These are phyloP conservation scores for Solanum sejunctum DNA, from an alignment of 257 asterid species.

Conservation along the genomic window DNA sequence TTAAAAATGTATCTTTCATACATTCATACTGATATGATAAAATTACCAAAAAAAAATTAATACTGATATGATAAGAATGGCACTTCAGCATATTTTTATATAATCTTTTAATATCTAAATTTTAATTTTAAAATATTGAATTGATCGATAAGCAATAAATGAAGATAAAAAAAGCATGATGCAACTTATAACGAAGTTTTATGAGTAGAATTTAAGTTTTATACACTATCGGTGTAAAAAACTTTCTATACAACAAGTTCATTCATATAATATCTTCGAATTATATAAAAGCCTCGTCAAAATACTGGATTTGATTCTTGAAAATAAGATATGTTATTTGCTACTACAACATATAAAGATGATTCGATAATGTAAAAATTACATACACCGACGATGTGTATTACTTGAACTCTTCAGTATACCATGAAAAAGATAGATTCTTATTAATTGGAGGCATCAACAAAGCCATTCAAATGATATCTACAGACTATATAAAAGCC, in stretches of 20 bases:
- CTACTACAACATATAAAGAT: background rate
- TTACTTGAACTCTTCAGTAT: background rate
- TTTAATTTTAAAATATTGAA: background rate
- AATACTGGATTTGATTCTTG: background rate
- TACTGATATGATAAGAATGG: background rate
- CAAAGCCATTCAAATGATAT: background rate
- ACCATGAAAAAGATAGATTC: background rate
- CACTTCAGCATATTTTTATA: background rate
- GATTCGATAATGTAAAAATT: background rate
- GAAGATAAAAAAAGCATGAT: background rate
- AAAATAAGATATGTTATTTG: background rate
- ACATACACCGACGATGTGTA: fast-evolving
- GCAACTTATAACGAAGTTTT: background rate
- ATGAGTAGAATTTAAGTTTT: background rate
- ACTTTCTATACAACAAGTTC: background rate
- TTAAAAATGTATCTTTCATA: background rate
- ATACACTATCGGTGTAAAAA: background rate
- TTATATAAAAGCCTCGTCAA: background rate
- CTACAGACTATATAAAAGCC: background rate
- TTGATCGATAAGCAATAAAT: background rate
- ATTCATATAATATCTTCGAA: background rate
- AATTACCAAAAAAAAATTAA: no score
- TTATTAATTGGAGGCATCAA: no score
- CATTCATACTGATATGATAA: background rate
- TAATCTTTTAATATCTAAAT: background rate